phyloP scores from a whole-genome alignment of 164 flowering plant genomes.

The Echeveria elegans region DNA sequence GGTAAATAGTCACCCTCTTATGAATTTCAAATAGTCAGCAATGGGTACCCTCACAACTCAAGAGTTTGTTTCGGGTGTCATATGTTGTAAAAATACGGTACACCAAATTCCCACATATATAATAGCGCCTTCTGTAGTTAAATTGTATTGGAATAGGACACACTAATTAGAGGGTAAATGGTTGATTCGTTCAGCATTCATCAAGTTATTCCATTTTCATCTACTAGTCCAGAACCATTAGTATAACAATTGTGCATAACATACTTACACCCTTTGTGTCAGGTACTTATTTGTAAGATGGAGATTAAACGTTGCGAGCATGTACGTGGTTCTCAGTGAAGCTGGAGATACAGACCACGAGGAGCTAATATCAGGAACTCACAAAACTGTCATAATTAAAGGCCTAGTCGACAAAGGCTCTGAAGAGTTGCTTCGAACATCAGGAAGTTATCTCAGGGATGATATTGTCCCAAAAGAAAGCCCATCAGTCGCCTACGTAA shows the following conservation, averaged over 20 bases:
- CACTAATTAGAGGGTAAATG: neutral
- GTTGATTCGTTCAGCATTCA: neutral
- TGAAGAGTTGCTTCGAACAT: slow-evolving; percentile 57
- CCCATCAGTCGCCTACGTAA: slow-evolving; percentile 41
- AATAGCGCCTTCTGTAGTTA: no score
- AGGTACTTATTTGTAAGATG: slow-evolving; percentile 95
- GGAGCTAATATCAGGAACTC: slow-evolving; percentile 75
- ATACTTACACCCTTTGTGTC: neutral
- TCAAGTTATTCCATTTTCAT: no score
- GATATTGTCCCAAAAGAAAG: slow-evolving; percentile 74
- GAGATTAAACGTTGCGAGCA: slow-evolving; percentile 80
- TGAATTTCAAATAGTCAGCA: neutral
- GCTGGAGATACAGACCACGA: slow-evolving; percentile 88
- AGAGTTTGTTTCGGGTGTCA: no score
- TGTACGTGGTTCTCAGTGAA: slow-evolving; percentile 82
- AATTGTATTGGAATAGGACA: no score
- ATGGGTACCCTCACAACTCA: neutral
- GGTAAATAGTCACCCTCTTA: slow-evolving; percentile 32
- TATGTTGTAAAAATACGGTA: no score
- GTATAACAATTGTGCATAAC: neutral
- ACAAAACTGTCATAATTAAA: slow-evolving; percentile 72
- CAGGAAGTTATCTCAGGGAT: slow-evolving; percentile 54
- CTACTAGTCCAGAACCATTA: neutral
- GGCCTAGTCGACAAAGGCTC: slow-evolving; percentile 60
- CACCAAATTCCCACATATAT: no score